Evolutionary conservation across 495 filamentous ascomycete genomes (phyloP), one percentile per base, ranked within the genome.

Genomic region (Friedmanniomyces simplex): DNA sequence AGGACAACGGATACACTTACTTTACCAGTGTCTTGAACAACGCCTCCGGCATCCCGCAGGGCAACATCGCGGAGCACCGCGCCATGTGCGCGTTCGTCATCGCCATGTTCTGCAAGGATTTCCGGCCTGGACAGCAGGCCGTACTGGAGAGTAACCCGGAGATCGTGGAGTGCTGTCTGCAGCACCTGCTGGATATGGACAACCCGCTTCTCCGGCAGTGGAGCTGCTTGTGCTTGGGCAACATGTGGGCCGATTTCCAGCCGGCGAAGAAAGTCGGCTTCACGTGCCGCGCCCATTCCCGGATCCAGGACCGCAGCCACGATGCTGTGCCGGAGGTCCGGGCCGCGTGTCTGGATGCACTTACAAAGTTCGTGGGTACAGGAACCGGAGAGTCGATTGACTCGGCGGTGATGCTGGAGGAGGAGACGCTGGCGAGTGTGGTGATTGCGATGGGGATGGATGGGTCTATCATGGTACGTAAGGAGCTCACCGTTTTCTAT

Each of bases 31-130:
- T 97, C 45, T 78, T 99, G 42, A 88, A 88, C 61, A 89, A 90
- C 0, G 77, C 79, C 13, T 86, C 88, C 36, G 82, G 79, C n/a
- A 82, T 60, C 39, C 60, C 51, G 18, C 26, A 30, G 1, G 61
- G 78, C 14, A 93, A 96, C 66, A 82, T 82, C 46, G 87, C 87
- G 58, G 91, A 96, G 69, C 94, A 99, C 71, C 87, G 91, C 66
- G 91, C 94, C 21, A 99, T 99, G 93, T 97, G 91, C 66, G 93
- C 93, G 4, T 99, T 99, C 65, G 94, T 99, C 55, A 78, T 97
- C 36, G 86, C 93, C 14, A 95, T 96, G 76, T 88, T 99, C 58
- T 99, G 93, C 79, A 91, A 91, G 62, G 87, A 84, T 36, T 96
- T 91, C 67, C 83, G 81, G 39, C 89, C 91, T 67, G 93, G 90